Conservation (phyloP, 2,329 filamentous ascomycete species). For the Hypoxylon sp. region DNA sequence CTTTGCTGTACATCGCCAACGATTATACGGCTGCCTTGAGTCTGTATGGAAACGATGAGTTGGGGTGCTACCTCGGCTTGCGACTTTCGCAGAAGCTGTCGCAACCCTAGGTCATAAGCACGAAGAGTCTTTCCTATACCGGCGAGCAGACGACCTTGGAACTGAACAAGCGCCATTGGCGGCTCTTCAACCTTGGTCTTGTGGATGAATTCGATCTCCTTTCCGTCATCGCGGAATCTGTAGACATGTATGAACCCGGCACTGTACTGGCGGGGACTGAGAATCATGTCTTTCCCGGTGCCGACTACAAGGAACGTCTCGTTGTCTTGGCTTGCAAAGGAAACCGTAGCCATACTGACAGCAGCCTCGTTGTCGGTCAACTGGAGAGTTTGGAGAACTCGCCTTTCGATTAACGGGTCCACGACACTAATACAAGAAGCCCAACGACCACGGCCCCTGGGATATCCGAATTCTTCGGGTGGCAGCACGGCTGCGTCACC, state of each 20-base stretch:
- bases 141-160: constrained; percentile 89
- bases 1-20: constrained; percentile 94
- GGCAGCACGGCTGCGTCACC: constrained; percentile 75
- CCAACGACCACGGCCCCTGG: constrained; percentile 85
- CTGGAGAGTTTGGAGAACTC: constrained; percentile 79
- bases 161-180: constrained; percentile 86
- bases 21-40: constrained; percentile 88
- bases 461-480: constrained; percentile 87
- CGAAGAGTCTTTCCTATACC: constrained; percentile 84
- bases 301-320: constrained; percentile 94
- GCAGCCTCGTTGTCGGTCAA: constrained; percentile 91
- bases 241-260: constrained; percentile 93
- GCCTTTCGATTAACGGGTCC: constrained; percentile 79
- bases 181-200: constrained; percentile 93
- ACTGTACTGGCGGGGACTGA: constrained; percentile 77
- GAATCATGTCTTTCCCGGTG: constrained; percentile 87
- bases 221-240: constrained; percentile 85
- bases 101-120: constrained; percentile 92
- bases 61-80: constrained; percentile 81
- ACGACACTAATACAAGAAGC: constrained; percentile 94
- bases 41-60: constrained; percentile 87
- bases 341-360: constrained; percentile 82
- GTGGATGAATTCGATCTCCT: constrained; percentile 90
- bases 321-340: constrained; percentile 87
- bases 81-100: constrained; percentile 89